Conservation (phyloP, 202 grass and related monocot genomes). For the Schoenoplectus tabernaemontani region DNA sequence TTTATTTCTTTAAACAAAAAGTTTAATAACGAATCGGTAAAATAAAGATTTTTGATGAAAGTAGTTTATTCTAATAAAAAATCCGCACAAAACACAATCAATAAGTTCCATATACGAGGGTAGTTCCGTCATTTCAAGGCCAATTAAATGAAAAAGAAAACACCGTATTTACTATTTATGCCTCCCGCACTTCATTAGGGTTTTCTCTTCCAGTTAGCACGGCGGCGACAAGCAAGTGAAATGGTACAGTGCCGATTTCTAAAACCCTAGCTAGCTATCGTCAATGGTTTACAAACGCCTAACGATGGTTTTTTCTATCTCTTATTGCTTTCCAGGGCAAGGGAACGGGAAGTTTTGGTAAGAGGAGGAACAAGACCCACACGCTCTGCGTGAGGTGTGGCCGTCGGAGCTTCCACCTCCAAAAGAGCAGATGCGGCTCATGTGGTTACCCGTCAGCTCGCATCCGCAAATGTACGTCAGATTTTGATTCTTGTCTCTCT, state of each 20-base stretch:
- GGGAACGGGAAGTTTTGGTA: conserved; percentile 58
- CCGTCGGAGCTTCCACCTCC: conserved; percentile 62
- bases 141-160: background rate
- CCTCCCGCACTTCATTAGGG: conserved; percentile 16
- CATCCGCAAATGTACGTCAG: conserved; percentile 65
- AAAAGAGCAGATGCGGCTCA: conserved; percentile 63
- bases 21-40: no score
- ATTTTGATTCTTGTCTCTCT: background rate
- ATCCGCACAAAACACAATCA: no score
- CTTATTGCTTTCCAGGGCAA: conserved; percentile 26
- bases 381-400: conserved; percentile 69
- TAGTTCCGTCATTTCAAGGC: background rate
- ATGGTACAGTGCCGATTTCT: conserved; percentile 1
- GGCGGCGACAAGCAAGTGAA: conserved; percentile 23
- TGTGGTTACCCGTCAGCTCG: conserved; percentile 63
- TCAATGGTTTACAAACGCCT: background rate
- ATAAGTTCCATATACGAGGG: background rate
- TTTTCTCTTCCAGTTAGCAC: conserved; percentile 9
- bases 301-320: background rate
- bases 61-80: no score
- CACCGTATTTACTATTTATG: conserved; percentile 8
- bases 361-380: conserved; percentile 75
- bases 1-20: no score
- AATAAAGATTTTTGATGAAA: no score
- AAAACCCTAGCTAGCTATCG: background rate